Evolutionary conservation across 2,329 filamentous ascomycete genomes (phyloP), one percentile per base, ranked within the genome.

Genomic region (Chlorencoelia australis): DNA sequence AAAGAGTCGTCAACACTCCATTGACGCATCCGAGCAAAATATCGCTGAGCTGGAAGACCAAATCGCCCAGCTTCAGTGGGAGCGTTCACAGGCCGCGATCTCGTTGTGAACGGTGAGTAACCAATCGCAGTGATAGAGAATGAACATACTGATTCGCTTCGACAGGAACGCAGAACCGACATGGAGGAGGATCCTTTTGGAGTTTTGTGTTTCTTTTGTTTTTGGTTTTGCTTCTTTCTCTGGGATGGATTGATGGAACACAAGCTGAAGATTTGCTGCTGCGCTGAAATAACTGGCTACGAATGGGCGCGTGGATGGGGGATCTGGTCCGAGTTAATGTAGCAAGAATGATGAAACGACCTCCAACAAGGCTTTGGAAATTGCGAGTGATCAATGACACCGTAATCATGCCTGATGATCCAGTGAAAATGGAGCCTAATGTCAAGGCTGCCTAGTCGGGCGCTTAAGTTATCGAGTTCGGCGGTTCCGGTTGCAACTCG

Each of bases 21-120:
- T 93, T 56, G 74, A 79, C 57, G 73, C 75, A 46, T 75, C 88
- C 41, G 68, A 79, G 47, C 62, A 64, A 36, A 83, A 88, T 50
- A 84, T 89, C 58, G 57, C 62, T 30, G 71, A 78, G 39, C 71
- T 93, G 45, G 54, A 68, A 45, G 63, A 59, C 41, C 80, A 87
- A 59, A 69, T 79, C 48, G 41, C 59, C 28, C 61, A 61, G 33
- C 64, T 79, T 20, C 22, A 39, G 22, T 35, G 31, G 31, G 30
- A 39, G 35, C 30, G 31, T 19, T 15, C 15, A 20, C 31, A 35
- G 19, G 35, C 34, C 30, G 31, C 30, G 15, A 7, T 39, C 18
- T 30, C 25, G 10, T 27, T 42, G 22, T 33, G 32, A 33, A 34
- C 29, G 36, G 28, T 28, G 30, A 33, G 28, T 26, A 14, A 30